A percentile compares a stretch with the other conserved stretches of the same genome.
Conservation (phyloP, 129 eudicot genomes). For the Lonicera japonica region DNA sequence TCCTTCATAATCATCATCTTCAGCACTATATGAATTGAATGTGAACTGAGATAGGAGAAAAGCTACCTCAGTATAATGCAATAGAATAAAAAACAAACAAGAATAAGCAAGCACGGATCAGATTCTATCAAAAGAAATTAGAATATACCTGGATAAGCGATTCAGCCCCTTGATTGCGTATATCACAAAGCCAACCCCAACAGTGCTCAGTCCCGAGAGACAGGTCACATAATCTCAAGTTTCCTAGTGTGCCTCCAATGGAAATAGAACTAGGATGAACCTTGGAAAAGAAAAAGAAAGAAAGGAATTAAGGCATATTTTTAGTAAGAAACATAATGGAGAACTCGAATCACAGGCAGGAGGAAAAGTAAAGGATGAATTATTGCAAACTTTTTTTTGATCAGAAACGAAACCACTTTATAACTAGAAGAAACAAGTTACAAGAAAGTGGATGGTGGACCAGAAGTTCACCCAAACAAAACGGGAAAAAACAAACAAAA, state of each 20-base stretch:
- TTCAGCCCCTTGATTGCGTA: slow-evolving; percentile 85
- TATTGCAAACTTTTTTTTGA: background rate
- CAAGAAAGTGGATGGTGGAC: too few species aligned
- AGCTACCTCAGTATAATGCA: slow-evolving; percentile 1
- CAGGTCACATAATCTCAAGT: slow-evolving; percentile 77
- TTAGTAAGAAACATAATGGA: background rate
- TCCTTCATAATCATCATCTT: slow-evolving; percentile 94
- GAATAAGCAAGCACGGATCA: background rate
- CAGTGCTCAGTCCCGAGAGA: slow-evolving; percentile 63
- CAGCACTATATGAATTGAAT: slow-evolving; percentile 71
- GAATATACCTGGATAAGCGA: slow-evolving; percentile 70
- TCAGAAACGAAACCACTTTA: too few species aligned
- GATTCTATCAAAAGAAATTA: slow-evolving; percentile 6
- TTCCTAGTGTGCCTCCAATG: slow-evolving; percentile 82
- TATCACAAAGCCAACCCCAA: slow-evolving; percentile 98
- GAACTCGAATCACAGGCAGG: background rate
- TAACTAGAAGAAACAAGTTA: too few species aligned
- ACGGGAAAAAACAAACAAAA: too few species aligned
- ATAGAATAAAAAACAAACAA: background rate
- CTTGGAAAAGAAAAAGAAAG: slow-evolving; percentile 21
- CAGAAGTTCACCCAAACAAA: too few species aligned
- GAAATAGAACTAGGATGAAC: slow-evolving; percentile 88
- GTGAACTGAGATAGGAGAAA: slow-evolving; percentile 46
- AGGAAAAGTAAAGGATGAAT: background rate
- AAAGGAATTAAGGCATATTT: background rate